Base-by-base conservation (phyloP, 2,329 filamentous ascomycete species). In the Colletotrichum orbiculare region DNA sequence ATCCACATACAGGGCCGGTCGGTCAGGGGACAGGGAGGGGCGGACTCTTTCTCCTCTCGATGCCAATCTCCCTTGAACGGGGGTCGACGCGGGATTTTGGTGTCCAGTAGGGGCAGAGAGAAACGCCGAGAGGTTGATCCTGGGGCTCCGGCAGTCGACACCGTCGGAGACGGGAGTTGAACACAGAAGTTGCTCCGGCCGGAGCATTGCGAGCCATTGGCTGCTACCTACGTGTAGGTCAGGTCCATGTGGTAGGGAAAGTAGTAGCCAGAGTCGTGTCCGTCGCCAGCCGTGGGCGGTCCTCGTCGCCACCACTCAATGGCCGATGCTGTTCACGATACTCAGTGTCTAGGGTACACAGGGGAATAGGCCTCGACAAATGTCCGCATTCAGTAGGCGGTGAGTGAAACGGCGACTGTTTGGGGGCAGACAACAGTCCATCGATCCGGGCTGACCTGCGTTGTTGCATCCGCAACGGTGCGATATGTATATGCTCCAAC, bases 61-160 rank as follows among this genome's bases (percentile, higher is more conserved):
- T 62, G 34, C 46, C 52, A 65, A 65, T 55, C 47, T 56, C 58
- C 41, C 47, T 56, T 43, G 25, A 65, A 65, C 46, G 57, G 57
- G 43, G 56, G 34, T 35, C 25, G 62, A 52, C 62, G 58, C 46
- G 47, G 52, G 57, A 61, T 52, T 65, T 46, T 46, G 47, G 53
- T 55, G 45, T 35, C 57, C 57, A 56, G 59, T 37, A 48, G 45
- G 59, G 37, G 56, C 43, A 35, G 43, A 15, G 39, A 53, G 17
- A 43, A 13, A 13, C 17, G 33, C 38, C 33, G 15, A 47, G 34
- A 15, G 15, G 50, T 43, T 25, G 33, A 38, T n/a, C 43, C 41
- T 56, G 43, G 58, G 58, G 46, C 60, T 43, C 62, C 62, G 62
- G 62, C 58, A 65, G 62, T 65, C 62, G 47, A 65, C 52, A 50